Conservation (phyloP, 2,329 filamentous ascomycete genomes). For the Teratosphaeria nubilosa region DNA sequence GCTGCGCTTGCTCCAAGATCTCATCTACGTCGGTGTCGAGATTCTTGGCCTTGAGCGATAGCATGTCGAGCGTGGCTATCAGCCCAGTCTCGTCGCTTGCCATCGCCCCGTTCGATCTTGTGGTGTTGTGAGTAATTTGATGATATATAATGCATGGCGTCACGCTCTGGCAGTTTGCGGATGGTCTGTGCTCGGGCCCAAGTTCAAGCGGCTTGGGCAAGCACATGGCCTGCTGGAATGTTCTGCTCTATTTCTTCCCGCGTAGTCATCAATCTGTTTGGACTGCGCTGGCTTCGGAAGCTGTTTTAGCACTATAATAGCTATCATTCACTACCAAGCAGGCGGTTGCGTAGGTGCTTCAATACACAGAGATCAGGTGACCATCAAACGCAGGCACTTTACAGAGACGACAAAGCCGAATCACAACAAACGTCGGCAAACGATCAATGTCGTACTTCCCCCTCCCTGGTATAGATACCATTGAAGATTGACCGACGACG, state of each 20-base stretch:
- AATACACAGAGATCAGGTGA: not conserved
- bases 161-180: not conserved
- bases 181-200: not conserved
- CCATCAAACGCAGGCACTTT: too few species aligned
- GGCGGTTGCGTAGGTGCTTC: not conserved
- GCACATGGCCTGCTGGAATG: not conserved
- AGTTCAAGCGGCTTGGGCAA: too few species aligned
- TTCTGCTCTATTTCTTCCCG: not conserved
- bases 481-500: too few species aligned
- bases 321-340: too few species aligned
- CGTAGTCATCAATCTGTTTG: too few species aligned
- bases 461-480: too few species aligned
- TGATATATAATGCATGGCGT: not conserved
- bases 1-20: slow-evolving; percentile 45
- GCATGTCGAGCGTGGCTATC: slow-evolving; percentile 27
- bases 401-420: too few species aligned
- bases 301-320: not conserved
- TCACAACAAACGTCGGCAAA: too few species aligned
- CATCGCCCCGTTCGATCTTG: not conserved
- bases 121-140: not conserved
- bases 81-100: not conserved
- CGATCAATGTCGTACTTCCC: too few species aligned
- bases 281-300: too few species aligned
- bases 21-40: slow-evolving; percentile 41
- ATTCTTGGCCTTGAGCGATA: slow-evolving; percentile 33